Conservation (phyloP, 176 grass and related monocot species). For the Pontederia paniculata region DNA sequence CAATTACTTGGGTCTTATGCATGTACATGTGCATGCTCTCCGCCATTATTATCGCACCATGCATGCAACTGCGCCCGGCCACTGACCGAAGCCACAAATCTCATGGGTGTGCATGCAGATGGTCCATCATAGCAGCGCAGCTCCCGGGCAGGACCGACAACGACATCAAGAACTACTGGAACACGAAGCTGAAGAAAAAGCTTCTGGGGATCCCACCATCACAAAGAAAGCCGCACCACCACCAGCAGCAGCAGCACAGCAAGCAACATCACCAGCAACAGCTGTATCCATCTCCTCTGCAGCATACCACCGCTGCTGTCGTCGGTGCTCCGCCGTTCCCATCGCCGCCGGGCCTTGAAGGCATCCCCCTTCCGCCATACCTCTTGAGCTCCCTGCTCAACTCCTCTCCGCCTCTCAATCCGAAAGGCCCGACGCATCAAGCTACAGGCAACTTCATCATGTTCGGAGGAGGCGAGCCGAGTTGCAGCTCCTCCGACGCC, state of each 20-base stretch:
- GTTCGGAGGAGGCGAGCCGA: conserved; percentile 27
- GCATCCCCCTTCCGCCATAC: conserved; percentile 19
- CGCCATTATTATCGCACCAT: too few species aligned
- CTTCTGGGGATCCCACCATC: conserved; percentile 25
- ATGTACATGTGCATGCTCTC: too few species aligned
- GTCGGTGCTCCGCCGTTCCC: conserved; percentile 1
- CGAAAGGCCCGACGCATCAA: neutral
- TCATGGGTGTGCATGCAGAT: conserved; percentile 22
- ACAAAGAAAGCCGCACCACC: conserved; percentile 16
- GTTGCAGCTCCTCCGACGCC: conserved; percentile 20
- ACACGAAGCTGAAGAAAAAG: conserved; percentile 50
- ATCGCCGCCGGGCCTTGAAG: conserved; percentile 24
- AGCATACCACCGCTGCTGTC: neutral
- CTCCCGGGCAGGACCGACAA: conserved; percentile 59
- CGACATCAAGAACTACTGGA: conserved; percentile 60
- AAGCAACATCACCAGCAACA: conserved; percentile 25
- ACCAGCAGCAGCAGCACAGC: conserved; percentile 8
- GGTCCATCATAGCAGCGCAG: conserved; percentile 71
- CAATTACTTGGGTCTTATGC: too few species aligned
- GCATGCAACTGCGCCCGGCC: too few species aligned
- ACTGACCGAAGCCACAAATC: too few species aligned
- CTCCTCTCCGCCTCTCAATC: neutral
- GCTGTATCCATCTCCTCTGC: conserved; percentile 14
- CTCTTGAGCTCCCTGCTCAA: conserved; percentile 7
- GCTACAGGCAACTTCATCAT: conserved; percentile 13